A percentile compares a stretch with the other conserved stretches of the same genome.
Conservation (phyloP, 177 flowering plant genomes). For the Vitis hybrid region DNA sequence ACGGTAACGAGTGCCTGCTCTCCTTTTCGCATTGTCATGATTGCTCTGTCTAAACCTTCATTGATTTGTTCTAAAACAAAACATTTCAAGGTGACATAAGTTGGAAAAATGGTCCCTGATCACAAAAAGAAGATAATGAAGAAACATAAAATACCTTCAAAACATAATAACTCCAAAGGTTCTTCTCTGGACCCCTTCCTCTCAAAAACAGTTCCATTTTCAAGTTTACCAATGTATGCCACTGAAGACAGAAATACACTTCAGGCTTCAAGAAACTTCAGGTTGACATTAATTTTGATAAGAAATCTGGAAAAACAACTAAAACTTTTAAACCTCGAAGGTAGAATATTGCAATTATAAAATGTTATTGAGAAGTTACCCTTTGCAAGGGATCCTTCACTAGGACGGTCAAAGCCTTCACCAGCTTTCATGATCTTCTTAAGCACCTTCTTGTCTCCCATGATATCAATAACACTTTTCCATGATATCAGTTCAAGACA, state of each 20-base stretch:
- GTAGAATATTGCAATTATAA: too few relatives aligned
- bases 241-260: constrained; percentile 25
- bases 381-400: constrained; percentile 57
- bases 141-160: constrained; percentile 25
- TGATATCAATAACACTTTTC: constrained; percentile 45
- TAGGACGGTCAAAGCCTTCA: constrained; percentile 47
- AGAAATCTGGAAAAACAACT: not conserved
- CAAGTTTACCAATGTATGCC: constrained; percentile 32
- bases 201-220: constrained; percentile 51
- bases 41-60: constrained; percentile 48
- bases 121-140: not conserved
- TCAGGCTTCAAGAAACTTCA: not conserved
- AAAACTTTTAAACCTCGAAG: too few relatives aligned
- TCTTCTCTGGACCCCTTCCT: constrained; percentile 42
- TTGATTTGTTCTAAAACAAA: constrained; percentile 32
- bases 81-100: not conserved
- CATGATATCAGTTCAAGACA: constrained; percentile 49
- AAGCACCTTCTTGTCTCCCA: constrained; percentile 39
- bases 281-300: not conserved
- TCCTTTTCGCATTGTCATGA: constrained; percentile 54
- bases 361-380: constrained; percentile 25
- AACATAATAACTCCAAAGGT: constrained; percentile 38
- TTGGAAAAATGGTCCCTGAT: not conserved
- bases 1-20: constrained; percentile 41
- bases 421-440: constrained; percentile 51